Evolutionary conservation across 75 land plant genomes (phyloP).

Genomic region (Selaginella tamariscina): DNA sequence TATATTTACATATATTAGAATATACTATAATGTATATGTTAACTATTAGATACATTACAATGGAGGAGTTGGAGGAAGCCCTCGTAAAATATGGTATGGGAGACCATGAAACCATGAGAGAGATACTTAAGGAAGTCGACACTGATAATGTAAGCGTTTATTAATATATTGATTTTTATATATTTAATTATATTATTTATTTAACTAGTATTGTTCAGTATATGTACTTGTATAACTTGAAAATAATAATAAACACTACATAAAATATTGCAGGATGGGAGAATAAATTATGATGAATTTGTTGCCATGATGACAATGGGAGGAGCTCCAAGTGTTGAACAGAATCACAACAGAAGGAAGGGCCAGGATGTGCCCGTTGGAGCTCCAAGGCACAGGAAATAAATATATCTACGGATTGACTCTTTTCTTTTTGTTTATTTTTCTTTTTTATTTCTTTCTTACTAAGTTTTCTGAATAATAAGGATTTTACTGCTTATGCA

Average conservation of each 20-base stretch:
- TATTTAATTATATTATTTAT: neutral
- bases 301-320: constrained; percentile 25
- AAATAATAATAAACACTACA: neutral
- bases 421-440: no score
- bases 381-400: constrained; percentile 16
- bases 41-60: constrained; percentile 5
- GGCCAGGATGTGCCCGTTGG: constrained; percentile 14
- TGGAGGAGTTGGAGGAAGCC: constrained; percentile 12
- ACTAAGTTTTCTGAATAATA: no score
- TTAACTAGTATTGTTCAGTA: neutral
- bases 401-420: no score
- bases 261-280: constrained; percentile 22
- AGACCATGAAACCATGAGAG: constrained; percentile 2
- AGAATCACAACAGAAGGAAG: constrained; percentile 11
- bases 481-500: no score
- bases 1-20: no score
- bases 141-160: constrained; percentile 12
- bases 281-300: constrained; percentile 26
- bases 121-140: constrained; percentile 6
- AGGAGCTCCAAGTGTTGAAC: constrained; percentile 4
- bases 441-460: no score
- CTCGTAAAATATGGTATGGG: constrained; percentile 3
- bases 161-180: neutral
- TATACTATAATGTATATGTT: neutral
- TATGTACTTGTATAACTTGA: neutral